Conservation (phyloP, 768 basidiomycete genomes). For the Mycena metata region DNA sequence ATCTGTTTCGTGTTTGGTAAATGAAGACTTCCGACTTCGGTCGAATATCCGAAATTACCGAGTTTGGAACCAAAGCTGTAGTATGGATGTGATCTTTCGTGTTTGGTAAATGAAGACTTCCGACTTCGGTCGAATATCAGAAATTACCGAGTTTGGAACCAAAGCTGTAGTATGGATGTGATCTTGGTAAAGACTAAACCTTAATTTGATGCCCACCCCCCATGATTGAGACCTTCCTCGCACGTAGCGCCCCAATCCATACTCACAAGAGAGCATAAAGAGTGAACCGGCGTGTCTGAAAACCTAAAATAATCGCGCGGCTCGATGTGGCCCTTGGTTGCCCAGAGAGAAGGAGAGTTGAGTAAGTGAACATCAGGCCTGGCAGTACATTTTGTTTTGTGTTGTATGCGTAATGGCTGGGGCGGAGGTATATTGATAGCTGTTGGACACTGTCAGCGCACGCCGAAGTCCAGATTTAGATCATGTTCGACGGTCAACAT, state of each 20-base stretch:
- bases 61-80: constrained; percentile 18
- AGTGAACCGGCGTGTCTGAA: neutral
- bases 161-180: constrained; percentile 12
- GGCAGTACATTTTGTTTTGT: neutral
- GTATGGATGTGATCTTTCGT: neutral
- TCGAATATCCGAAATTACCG: constrained; percentile 14
- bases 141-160: constrained; percentile 14
- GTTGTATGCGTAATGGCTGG: too few species aligned
- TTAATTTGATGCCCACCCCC: neutral
- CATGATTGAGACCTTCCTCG: neutral
- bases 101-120: neutral
- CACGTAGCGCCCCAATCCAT: neutral
- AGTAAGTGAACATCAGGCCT: neutral
- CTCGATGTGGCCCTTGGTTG: neutral
- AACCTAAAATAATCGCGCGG: constrained; percentile 7
- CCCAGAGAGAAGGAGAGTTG: constrained; percentile 10
- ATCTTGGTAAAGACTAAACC: neutral
- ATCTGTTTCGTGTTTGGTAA: neutral
- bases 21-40: neutral
- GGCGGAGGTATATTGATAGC: too few species aligned
- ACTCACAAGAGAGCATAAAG: neutral
- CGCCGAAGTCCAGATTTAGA: too few species aligned
- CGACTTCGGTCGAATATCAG: neutral
- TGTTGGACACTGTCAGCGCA: too few species aligned
- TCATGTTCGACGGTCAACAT: too few species aligned